Conservation (phyloP, 2,329 filamentous ascomycete species). For the Neonectria hederae region DNA sequence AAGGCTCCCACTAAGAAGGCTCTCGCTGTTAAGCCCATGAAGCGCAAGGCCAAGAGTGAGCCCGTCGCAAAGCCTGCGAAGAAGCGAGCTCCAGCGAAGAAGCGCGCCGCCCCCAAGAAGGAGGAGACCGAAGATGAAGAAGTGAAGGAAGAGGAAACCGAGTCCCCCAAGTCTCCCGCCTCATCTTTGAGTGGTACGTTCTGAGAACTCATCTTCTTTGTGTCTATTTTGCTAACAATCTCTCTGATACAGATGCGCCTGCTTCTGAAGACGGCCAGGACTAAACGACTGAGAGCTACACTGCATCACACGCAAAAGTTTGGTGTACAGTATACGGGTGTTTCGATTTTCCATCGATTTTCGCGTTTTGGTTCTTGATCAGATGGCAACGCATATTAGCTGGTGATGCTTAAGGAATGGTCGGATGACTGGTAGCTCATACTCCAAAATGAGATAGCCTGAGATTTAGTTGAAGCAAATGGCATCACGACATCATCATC, state of each 20-base stretch:
- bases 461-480: constrained; percentile 1
- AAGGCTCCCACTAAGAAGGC: neutral
- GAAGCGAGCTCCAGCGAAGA: constrained; percentile 42
- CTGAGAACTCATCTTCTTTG: neutral
- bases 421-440: constrained; percentile 1
- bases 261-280: constrained; percentile 25
- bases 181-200: constrained; percentile 36
- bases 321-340: neutral
- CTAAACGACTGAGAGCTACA: neutral
- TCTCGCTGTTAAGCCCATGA: neutral
- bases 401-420: neutral
- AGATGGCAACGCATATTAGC: neutral
- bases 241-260: constrained; percentile 25
- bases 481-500: neutral
- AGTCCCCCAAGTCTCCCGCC: constrained; percentile 15
- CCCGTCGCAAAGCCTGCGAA: constrained; percentile 33
- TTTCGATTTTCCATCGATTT: neutral
- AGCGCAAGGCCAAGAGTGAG: constrained; percentile 12
- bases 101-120: constrained; percentile 34
- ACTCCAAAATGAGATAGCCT: neutral
- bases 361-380: constrained; percentile 2
- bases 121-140: constrained; percentile 36
- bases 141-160: constrained; percentile 36
- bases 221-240: neutral
- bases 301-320: neutral